Conservation (phyloP, 306 rosid species). For the Adenanthera pavonina region DNA sequence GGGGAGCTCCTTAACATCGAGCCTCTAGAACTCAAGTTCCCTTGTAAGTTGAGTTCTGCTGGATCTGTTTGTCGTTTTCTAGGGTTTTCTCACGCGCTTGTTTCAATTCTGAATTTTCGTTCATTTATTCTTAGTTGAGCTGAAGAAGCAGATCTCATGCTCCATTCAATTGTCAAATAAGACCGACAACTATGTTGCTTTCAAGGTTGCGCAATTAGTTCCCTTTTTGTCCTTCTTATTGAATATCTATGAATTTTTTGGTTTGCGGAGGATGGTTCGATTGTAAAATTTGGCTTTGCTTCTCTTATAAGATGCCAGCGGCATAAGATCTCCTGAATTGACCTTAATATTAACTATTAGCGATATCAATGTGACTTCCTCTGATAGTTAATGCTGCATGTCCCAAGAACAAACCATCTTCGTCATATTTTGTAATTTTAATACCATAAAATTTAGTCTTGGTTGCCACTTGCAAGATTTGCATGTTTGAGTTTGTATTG, state of each 20-base stretch:
- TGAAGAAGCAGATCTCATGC: slow-evolving; percentile 98
- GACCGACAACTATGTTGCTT: slow-evolving; percentile 88
- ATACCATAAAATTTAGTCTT: background rate
- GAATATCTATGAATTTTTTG: background rate
- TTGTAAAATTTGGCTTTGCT: slow-evolving; percentile 17
- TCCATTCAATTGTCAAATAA: slow-evolving; percentile 88
- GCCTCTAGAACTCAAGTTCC: slow-evolving; percentile 91
- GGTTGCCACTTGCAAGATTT: slow-evolving; percentile 18
- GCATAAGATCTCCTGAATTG: slow-evolving; percentile 34
- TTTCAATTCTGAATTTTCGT: background rate
- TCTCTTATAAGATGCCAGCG: background rate
- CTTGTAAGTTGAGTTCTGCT: slow-evolving; percentile 55
- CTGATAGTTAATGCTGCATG: slow-evolving; percentile 20
- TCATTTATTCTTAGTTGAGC: slow-evolving; percentile 60
- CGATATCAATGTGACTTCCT: slow-evolving; percentile 14
- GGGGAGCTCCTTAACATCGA: slow-evolving; percentile 90
- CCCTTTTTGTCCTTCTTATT: background rate
- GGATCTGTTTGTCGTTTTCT: slow-evolving; percentile 44
- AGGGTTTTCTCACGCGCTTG: slow-evolving; percentile 33
- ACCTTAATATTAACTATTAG: background rate
- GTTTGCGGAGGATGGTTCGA: background rate
- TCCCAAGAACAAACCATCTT: slow-evolving; percentile 4
- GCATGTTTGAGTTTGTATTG: slow-evolving; percentile 28
- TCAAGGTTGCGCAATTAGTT: slow-evolving; percentile 62
- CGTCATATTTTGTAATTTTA: background rate